Evolutionary conservation across 2,329 filamentous ascomycete genomes (phyloP), one percentile per base, ranked within the genome.

Genomic region (Botrytis squamosa): DNA sequence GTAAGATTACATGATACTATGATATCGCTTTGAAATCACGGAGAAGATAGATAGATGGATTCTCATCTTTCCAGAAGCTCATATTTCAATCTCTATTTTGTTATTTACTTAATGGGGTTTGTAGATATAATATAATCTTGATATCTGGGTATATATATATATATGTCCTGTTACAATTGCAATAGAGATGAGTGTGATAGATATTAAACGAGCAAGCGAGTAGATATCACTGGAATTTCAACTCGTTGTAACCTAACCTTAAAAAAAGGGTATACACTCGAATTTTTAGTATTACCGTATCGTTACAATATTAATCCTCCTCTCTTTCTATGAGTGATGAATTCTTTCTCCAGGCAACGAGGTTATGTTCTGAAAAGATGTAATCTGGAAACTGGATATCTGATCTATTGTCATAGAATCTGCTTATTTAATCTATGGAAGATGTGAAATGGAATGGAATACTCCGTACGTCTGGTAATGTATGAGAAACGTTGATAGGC

Each of bases 341-440:
- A 25, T 25, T 52, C 1, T 4, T 52, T 14, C 10, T 52, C 33
- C 3, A 33, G 33, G 33, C 33, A 33, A 33, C 33, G 33, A 33
- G 33, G n/a, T n/a, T 33, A 33, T 33, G 33, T 33, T 33, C 33
- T 33, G 33, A 4, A 33, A 33, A 33, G 33, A 33, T 33, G 33
- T 33, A 33, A 33, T 33, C 33, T 33, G 33, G 33, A 33, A 33
- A 3, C 33, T 33, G 33, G 33, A 33, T 33, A 33, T 3, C 33
- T 33, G 33, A 0, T 33, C 33, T 33, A 0, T 4, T 33, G 6
- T 52, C 22, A 1, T 5, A 2, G 44, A 46, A 46, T 46, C 44
- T 0, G 3, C 18, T 20, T 0, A 3, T 46, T 6, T 7, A 9
- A 8, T 46, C 1, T 6, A 9, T 2, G 18, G 18, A 20, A 46